Percentiles rank a stretch among this genome's conserved stretches.
phyloP scores from a whole-genome alignment of 2,329 filamentous ascomycete species.

The Colletotrichum higginsianum region DNA sequence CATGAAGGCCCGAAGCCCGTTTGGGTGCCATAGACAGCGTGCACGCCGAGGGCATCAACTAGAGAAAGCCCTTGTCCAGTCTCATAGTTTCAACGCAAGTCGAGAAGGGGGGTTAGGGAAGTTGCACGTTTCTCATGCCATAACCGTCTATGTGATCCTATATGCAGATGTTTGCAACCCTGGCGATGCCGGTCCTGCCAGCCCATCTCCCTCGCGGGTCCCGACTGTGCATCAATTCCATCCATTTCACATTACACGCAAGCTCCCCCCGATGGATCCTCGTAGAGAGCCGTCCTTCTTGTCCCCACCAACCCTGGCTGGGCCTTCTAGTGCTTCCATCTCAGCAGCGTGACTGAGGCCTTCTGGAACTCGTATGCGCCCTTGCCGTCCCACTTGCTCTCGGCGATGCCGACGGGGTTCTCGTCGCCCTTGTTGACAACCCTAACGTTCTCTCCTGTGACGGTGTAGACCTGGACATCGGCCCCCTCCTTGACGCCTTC shows the following conservation, averaged over 20 bases:
- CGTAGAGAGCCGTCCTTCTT: background rate
- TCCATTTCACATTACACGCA: conserved; percentile 21
- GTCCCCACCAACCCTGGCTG: background rate
- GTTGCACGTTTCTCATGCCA: conserved; percentile 5
- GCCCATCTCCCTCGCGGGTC: conserved; percentile 11
- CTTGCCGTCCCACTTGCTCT: conserved; percentile 72
- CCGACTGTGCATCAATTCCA: conserved; percentile 6
- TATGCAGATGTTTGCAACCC: background rate
- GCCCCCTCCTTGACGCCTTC: conserved; percentile 64
- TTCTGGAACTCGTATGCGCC: conserved; percentile 77
- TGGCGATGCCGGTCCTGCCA: conserved; percentile 20
- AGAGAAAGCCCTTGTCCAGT: no score
- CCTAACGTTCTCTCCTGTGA: conserved; percentile 70
- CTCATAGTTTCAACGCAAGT: background rate
- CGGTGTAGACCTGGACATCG: conserved; percentile 72
- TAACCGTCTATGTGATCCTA: conserved; percentile 16
- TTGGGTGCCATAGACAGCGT: background rate
- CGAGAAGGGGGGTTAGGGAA: background rate
- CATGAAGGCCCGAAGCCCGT: background rate
- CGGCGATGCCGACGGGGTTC: conserved; percentile 68
- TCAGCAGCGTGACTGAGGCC: conserved; percentile 78
- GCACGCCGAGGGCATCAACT: background rate
- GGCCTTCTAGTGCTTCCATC: conserved; percentile 61
- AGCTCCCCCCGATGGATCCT: conserved; percentile 4
- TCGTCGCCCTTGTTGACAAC: conserved; percentile 75